These are phyloP conservation scores for Podila clonocystis DNA, from an alignment of 192 early-diverging fungal genomes.

Conservation along the genomic window DNA sequence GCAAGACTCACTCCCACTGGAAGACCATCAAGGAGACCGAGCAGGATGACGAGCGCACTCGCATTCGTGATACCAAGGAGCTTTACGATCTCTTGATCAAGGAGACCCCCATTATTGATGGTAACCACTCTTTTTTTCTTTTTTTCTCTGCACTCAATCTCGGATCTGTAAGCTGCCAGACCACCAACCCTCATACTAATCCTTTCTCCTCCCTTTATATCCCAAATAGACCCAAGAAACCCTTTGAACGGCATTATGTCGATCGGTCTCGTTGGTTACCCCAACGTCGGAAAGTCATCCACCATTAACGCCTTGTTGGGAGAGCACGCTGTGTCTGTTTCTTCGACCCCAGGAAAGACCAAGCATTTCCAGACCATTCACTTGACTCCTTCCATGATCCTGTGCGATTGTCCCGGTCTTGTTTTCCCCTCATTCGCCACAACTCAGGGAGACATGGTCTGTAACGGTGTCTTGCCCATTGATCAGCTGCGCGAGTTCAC, in stretches of 20 bases:
- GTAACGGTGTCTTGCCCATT: slow-evolving; percentile 98
- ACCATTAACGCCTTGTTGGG: slow-evolving; percentile 98
- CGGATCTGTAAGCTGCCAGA: not conserved
- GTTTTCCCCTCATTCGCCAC: slow-evolving; percentile 99
- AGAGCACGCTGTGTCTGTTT: slow-evolving; percentile 93
- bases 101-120: slow-evolving; percentile 56
- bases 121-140: slow-evolving; percentile 19
- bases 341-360: slow-evolving; percentile 98
- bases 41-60: slow-evolving; percentile 60
- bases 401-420: slow-evolving; percentile 99
- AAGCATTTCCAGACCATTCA: slow-evolving; percentile 99
- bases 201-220: not conserved
- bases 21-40: slow-evolving; percentile 55
- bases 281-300: slow-evolving; percentile 99
- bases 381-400: slow-evolving; percentile 81
- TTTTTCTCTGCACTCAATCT: not conserved
- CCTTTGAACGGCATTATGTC: slow-evolving; percentile 67
- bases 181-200: not conserved
- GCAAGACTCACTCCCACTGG: slow-evolving; percentile 44
- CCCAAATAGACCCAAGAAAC: slow-evolving; percentile 40
- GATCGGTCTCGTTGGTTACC: slow-evolving; percentile 98
- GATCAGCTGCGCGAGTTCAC: slow-evolving; percentile 97
- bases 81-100: slow-evolving; percentile 61
- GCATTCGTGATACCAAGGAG: slow-evolving; percentile 62
- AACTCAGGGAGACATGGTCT: slow-evolving; percentile 98